Evolutionary conservation across 2,329 filamentous ascomycete species (phyloP).

Genomic region (Aspergillus pseudonomiae): DNA sequence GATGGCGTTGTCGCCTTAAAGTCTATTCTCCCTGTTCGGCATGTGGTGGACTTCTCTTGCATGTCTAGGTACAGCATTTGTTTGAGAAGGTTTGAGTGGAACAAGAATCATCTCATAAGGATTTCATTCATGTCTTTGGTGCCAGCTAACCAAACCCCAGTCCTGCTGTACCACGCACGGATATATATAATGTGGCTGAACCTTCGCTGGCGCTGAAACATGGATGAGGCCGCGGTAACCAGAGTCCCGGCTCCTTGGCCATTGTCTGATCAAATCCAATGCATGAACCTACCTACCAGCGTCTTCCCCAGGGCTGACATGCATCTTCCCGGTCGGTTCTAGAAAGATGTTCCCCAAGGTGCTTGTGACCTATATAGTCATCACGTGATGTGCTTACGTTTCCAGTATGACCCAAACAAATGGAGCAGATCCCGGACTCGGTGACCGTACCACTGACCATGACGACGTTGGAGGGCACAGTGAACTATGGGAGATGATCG

Average conservation of each 20-base stretch:
- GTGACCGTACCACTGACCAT: background rate
- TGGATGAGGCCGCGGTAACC: background rate
- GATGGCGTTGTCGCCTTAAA: background rate
- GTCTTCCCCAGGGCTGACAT: background rate
- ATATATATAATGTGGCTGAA: background rate
- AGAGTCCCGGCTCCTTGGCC: background rate
- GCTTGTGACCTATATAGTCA: background rate
- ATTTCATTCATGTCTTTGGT: background rate
- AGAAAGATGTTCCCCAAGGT: background rate
- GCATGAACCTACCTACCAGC: background rate
- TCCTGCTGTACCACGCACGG: constrained; percentile 1
- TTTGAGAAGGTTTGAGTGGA: background rate
- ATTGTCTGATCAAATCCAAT: background rate
- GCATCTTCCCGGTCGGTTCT: background rate
- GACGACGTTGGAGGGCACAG: background rate
- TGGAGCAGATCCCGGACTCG: background rate
- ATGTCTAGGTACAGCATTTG: background rate
- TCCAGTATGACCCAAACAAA: background rate
- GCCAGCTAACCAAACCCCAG: too few species aligned
- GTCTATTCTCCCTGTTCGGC: background rate
- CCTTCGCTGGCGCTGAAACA: background rate
- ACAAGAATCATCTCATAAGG: background rate
- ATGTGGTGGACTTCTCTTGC: background rate
- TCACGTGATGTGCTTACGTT: background rate
- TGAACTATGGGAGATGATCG: constrained; percentile 1